Conservation (phyloP, 768 basidiomycete species). For the Suillus luteus region DNA sequence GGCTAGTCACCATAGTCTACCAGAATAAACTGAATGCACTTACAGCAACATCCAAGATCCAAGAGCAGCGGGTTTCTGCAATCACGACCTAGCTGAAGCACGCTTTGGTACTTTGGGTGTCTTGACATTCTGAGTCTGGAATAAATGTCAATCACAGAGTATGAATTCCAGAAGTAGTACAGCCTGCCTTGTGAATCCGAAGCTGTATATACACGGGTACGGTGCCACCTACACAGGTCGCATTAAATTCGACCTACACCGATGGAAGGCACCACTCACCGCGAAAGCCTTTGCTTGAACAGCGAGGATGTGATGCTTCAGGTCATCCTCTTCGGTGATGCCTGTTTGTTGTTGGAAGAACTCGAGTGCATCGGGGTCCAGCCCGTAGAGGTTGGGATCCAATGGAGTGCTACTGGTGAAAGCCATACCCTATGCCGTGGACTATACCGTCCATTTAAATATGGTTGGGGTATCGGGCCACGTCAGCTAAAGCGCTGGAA, state of each 20-base stretch:
- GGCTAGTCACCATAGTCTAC: not conserved
- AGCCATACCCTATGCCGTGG: not conserved
- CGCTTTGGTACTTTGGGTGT: constrained; percentile 23
- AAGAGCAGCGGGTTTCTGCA: constrained; percentile 41
- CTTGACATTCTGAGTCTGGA: constrained; percentile 24
- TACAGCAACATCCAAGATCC: constrained; percentile 49
- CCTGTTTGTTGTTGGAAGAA: constrained; percentile 35
- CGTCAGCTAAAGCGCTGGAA: not conserved
- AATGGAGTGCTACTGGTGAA: not conserved
- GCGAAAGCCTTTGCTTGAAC: constrained; percentile 37
- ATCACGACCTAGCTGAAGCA: constrained; percentile 39
- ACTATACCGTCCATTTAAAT: not conserved
- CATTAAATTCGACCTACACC: not conserved
- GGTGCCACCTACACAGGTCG: constrained; percentile 20
- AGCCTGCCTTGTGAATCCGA: constrained; percentile 22
- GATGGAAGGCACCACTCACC: constrained; percentile 20
- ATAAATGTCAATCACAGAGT: constrained; percentile 3
- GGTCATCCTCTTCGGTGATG: constrained; percentile 30
- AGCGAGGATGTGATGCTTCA: constrained; percentile 35
- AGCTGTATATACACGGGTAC: constrained; percentile 26
- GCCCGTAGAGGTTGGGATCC: constrained; percentile 21
- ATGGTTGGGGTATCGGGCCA: not conserved
- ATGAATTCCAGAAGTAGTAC: not conserved
- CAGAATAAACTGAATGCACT: constrained; percentile 12
- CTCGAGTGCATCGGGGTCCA: constrained; percentile 14